Base-by-base conservation (phyloP, 345 rosid species). In the Linum usitatissimum region DNA sequence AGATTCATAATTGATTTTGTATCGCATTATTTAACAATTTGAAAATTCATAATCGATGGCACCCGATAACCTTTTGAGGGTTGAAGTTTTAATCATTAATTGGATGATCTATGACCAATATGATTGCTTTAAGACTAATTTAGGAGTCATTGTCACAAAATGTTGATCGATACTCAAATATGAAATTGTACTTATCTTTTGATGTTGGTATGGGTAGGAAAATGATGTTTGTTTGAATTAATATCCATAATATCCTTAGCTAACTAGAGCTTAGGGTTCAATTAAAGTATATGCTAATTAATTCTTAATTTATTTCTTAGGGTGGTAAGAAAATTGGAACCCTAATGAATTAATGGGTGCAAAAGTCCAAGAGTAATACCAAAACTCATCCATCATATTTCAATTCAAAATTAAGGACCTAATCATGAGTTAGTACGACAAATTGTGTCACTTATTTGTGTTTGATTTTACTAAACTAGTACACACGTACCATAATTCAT, bases 201-300 rank as follows among this genome's bases (percentile, higher is more conserved):
- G 80, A 79, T 74, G 77, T 66, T 60, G 66, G 57, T 64, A 69
- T 75, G 65, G 13, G 77, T 81, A 68, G 64, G 76, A 38, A 73
- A 73, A 53, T 61, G 83, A 79, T 68, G 70, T 77, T 38, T 71
- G 69, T 76, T 80, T 79, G 76, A 71, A 73, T 61, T 53, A 68
- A 75, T 81, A 75, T 78, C 81, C 75, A 45, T 15, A 10, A 45
- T 15, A 10, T 10, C 51, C 17, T 4, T 45, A 45, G 14, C 51
- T 45, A 45, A 17, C 51, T 45, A 10, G 8, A 45, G 51, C 51
- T 34, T 45, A 45, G 14, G 51, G 51, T 5, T 45, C n/a, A 34
- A 34, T 34, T 34, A 34, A 34, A 4, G 38, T 34, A 4, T 34
- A 34, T 34, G 38, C 38, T 34, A 34, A 34, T 34, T 34, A 3